phyloP scores from a whole-genome alignment of 208 protist species.

The Wallacemonas rigidus region DNA sequence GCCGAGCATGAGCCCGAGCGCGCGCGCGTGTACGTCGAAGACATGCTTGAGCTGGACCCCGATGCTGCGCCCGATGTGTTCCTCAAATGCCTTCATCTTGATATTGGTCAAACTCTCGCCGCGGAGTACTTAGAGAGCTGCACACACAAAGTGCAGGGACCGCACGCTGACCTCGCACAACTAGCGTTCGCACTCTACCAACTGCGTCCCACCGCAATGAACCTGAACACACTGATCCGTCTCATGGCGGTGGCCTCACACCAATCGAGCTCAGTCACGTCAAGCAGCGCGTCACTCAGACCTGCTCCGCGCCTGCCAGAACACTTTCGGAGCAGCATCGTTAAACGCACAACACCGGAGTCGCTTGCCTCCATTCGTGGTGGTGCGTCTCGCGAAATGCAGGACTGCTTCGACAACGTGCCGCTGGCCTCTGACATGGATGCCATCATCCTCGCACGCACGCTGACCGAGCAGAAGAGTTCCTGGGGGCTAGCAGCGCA shows the following conservation, averaged over 20 bases:
- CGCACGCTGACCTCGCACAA: conserved; percentile 13
- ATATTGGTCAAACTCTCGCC: conserved; percentile 37
- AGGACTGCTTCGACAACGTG: conserved; percentile 27
- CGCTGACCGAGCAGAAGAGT: conserved; percentile 56
- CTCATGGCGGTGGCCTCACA: conserved; percentile 9
- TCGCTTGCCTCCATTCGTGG: not conserved
- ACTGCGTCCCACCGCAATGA: conserved; percentile 59
- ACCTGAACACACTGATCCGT: conserved; percentile 70
- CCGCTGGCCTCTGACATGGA: conserved; percentile 36
- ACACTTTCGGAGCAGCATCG: not conserved
- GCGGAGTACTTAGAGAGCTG: conserved; percentile 20
- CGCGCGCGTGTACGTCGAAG: conserved; percentile 39
- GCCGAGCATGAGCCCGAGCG: conserved; percentile 44
- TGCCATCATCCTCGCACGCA: conserved; percentile 61
- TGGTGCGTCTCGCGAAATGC: not conserved
- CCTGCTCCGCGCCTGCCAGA: conserved; percentile 15
- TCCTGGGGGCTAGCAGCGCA: conserved; percentile 55
- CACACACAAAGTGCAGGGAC: not conserved
- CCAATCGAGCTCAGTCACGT: not conserved
- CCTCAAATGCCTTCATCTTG: conserved; percentile 53
- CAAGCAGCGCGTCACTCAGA: too few relatives aligned
- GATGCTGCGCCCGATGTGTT: conserved; percentile 66
- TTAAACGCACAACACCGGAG: not conserved
- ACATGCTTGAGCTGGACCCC: conserved; percentile 67
- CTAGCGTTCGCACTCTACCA: conserved; percentile 45